phyloP scores from a whole-genome alignment of 768 basidiomycete species.

The Pleurotus ostreatus region DNA sequence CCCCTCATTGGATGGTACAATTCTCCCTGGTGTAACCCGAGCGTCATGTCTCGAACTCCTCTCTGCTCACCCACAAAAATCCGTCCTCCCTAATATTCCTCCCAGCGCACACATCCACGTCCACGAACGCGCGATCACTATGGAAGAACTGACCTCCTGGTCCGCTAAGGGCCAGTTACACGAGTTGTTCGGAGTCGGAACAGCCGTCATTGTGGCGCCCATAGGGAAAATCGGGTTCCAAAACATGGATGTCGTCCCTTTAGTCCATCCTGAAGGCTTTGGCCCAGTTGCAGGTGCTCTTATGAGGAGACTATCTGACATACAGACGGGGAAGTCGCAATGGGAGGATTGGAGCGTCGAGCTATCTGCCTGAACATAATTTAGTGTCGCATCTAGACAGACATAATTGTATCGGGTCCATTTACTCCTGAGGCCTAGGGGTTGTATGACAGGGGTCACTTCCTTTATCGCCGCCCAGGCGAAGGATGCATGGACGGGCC shows the following conservation, averaged over 20 bases:
- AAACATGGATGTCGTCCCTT: slow-evolving; percentile 43
- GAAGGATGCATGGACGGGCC: no score
- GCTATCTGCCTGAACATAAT: no score
- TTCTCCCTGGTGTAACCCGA: slow-evolving; percentile 90
- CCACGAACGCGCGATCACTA: slow-evolving; percentile 59
- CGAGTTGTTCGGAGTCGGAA: slow-evolving; percentile 79
- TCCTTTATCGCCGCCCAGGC: no score
- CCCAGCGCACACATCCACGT: slow-evolving; percentile 32
- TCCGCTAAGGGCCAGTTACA: slow-evolving; percentile 50
- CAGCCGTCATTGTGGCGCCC: slow-evolving; percentile 66
- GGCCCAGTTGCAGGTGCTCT: slow-evolving; percentile 61
- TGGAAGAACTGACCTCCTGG: slow-evolving; percentile 45
- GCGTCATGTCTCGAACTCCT: slow-evolving; percentile 67
- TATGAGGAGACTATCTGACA: slow-evolving; percentile 57
- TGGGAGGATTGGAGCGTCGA: slow-evolving; percentile 64
- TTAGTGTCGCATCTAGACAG: no score
- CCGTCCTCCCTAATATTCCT: slow-evolving; percentile 39
- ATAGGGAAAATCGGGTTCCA: slow-evolving; percentile 55
- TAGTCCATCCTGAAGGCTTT: slow-evolving; percentile 39
- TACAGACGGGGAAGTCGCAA: slow-evolving; percentile 65
- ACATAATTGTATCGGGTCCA: no score
- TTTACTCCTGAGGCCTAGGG: no score
- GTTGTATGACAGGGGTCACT: no score
- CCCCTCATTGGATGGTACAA: slow-evolving; percentile 80
- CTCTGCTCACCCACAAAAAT: slow-evolving; percentile 47